A percentile compares a stretch with the other conserved stretches of the same genome.
These are phyloP conservation scores for Fusarium marasasianum DNA, from an alignment of 2,329 filamentous ascomycete species.

Conservation along the genomic window DNA sequence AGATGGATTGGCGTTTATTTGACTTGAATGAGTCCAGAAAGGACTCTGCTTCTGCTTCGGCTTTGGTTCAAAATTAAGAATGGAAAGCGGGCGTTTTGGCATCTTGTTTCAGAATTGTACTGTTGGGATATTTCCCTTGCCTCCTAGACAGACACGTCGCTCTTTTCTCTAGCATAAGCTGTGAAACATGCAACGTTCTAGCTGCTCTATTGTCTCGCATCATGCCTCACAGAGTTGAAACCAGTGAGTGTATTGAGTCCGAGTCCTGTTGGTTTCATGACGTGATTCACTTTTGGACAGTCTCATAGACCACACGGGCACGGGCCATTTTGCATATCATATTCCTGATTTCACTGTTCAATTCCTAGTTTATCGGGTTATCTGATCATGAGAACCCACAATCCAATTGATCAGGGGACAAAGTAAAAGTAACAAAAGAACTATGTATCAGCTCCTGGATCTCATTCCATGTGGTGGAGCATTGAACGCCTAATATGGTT, in stretches of 20 bases:
- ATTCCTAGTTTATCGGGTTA: slow-evolving; percentile 1
- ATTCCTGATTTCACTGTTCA: slow-evolving; percentile 3
- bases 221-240: slow-evolving; percentile 28
- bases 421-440: slow-evolving; percentile 19
- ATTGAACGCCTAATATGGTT: slow-evolving; percentile 41
- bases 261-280: slow-evolving; percentile 19
- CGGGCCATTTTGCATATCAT: background rate
- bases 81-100: slow-evolving; percentile 35
- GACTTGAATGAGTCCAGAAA: background rate
- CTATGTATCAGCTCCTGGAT: slow-evolving; percentile 35
- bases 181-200: slow-evolving; percentile 22
- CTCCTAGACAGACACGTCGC: slow-evolving; percentile 7
- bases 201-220: background rate
- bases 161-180: slow-evolving; percentile 1
- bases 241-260: background rate
- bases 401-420: slow-evolving; percentile 17
- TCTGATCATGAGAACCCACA: background rate
- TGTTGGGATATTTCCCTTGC: slow-evolving; percentile 21
- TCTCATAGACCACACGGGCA: background rate
- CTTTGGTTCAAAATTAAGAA: slow-evolving; percentile 15
- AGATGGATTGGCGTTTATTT: slow-evolving; percentile 19
- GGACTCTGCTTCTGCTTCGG: background rate
- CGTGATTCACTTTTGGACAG: background rate
- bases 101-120: slow-evolving; percentile 11
- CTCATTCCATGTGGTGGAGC: slow-evolving; percentile 37